Base-by-base conservation (phyloP, 2,329 filamentous ascomycete genomes). In the Sporothrix mexicana region DNA sequence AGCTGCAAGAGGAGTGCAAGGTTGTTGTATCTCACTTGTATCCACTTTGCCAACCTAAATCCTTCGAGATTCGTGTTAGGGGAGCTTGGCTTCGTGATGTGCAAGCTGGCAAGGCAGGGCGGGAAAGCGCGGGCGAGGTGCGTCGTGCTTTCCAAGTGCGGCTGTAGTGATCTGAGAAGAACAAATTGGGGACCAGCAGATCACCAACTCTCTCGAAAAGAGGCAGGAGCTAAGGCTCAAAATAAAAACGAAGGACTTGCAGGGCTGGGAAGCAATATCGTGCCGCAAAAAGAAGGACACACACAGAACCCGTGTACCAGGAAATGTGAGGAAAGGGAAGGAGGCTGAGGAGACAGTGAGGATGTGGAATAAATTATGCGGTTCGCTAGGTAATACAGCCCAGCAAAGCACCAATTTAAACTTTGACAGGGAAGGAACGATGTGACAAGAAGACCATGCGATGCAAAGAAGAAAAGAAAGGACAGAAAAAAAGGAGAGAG, bases 221-320 rank as follows among this genome's bases (percentile, higher is more conserved):
- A 61, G 57, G 30, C 25, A 61, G 57, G 30, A 23, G 15, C 20
- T 10, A 36, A 59, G 23, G 23, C 20, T 25, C 13, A 12, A 23
- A 30, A 20, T 15, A 36, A 59, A 59, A 36, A 36, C 30, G 30
- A 36, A 36, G 30, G 30, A 36, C 30, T 36, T 36, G 30, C 30
- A 36, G 30, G 20, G 55, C 20, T 30, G 55, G 25, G 13, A 59
- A 55, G 64, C 45, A 67, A 51, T 49, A 51, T 30, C 23, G 64
- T 49, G 64, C 64, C 64, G 45, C 41, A 67, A 30, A 45, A 15
- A 45, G 64, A 51, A 67, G 23, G 57, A 61, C 57, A 51, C 64
- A 8, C 12, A 20, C 45, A 13, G 2, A 49, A n/a, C 20, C 59
- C 62, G 41, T 30, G 20, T 66, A 66, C 62, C 43, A 64, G 59